These are phyloP conservation scores for Eucommia ulmoides DNA, from an alignment of 257 asterid genomes.

Conservation along the genomic window DNA sequence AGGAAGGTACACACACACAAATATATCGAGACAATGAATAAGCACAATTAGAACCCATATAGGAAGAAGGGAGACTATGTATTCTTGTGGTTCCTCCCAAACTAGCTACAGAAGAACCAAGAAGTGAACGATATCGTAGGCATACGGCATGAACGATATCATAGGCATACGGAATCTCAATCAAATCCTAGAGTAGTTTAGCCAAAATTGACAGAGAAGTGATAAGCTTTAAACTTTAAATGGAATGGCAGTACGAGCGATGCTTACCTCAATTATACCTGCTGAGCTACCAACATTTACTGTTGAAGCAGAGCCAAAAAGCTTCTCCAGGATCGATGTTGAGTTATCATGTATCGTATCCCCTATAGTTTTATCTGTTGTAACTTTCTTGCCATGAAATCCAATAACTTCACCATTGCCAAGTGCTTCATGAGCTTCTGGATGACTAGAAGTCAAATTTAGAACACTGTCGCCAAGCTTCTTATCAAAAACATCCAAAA, in stretches of 20 bases:
- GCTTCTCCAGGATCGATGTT: slow-evolving; percentile 46
- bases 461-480: slow-evolving; percentile 28
- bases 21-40: no score
- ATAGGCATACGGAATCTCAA: no score
- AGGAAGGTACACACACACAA: no score
- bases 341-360: slow-evolving; percentile 30
- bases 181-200: no score
- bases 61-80: neutral
- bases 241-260: slow-evolving; percentile 6
- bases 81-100: neutral
- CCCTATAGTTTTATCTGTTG: slow-evolving; percentile 24
- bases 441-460: slow-evolving; percentile 19
- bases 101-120: neutral
- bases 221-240: neutral
- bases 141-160: neutral
- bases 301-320: slow-evolving; percentile 45
- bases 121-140: neutral
- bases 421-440: slow-evolving; percentile 23
- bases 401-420: slow-evolving; percentile 24
- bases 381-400: slow-evolving; percentile 18
- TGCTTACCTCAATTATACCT: slow-evolving; percentile 34
- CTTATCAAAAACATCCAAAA: slow-evolving; percentile 23
- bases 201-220: neutral
- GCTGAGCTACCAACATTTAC: slow-evolving; percentile 21
- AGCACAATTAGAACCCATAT: no score